Conservation (phyloP, 257 asterid species). For the Marsdenia floribunda region DNA sequence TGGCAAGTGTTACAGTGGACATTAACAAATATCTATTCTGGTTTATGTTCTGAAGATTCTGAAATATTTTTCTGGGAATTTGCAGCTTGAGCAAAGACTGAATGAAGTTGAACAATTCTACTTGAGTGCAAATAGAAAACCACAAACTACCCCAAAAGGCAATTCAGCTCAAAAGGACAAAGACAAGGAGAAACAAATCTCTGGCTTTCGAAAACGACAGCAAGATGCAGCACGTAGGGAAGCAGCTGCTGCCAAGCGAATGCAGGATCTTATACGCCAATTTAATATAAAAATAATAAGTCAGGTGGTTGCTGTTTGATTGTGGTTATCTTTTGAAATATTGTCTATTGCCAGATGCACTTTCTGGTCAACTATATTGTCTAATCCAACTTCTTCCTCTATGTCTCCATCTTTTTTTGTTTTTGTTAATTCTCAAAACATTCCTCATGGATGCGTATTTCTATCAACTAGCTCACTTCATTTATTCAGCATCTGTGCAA, state of each 20-base stretch:
- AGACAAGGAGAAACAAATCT: conserved; percentile 53
- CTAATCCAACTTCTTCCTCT: background rate
- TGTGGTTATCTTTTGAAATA: conserved; percentile 7
- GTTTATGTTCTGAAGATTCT: background rate
- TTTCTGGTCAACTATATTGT: background rate
- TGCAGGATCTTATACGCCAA: conserved; percentile 80
- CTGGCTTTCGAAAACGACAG: conserved; percentile 50
- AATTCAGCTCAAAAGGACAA: conserved; percentile 43
- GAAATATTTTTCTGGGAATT: background rate
- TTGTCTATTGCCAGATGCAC: background rate
- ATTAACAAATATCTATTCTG: background rate
- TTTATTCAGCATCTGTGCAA: background rate
- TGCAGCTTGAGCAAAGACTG: conserved; percentile 64
- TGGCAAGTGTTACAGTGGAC: background rate
- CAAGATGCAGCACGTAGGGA: conserved; percentile 63
- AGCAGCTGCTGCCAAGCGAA: conserved; percentile 76
- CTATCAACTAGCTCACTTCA: background rate
- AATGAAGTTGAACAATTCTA: conserved; percentile 76
- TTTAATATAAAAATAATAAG: conserved; percentile 49
- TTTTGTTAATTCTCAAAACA: background rate
- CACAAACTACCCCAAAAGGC: conserved; percentile 42
- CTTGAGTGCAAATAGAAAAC: conserved; percentile 43
- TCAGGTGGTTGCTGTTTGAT: conserved; percentile 34
- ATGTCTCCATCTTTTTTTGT: background rate
- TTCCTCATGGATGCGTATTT: background rate